Percentiles rank a stretch among this genome's conserved stretches.
Conservation (phyloP, 2,329 filamentous ascomycete species). For the Cercospora citrullina region DNA sequence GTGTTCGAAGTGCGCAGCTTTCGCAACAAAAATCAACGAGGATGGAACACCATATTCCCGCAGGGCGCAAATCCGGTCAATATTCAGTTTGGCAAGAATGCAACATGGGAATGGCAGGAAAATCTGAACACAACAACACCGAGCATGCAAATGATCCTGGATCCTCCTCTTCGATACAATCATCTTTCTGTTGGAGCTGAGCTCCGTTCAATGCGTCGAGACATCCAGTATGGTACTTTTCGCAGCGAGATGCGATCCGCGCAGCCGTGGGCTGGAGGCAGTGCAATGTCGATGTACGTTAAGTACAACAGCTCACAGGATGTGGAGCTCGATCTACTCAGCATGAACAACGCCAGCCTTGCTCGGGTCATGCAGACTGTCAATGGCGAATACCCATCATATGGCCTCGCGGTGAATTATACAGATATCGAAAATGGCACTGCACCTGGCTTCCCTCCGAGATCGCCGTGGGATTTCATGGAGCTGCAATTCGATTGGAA, state of each 20-base stretch:
- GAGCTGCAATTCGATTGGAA: slow-evolving; percentile 54
- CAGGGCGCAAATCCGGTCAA: slow-evolving; percentile 47
- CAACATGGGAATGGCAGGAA: slow-evolving; percentile 26
- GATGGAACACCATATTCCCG: slow-evolving; percentile 49
- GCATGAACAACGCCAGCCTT: slow-evolving; percentile 39
- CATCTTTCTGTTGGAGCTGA: slow-evolving; percentile 49
- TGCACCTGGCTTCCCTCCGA: slow-evolving; percentile 38
- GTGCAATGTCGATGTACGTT: slow-evolving; percentile 50
- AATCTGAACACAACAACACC: slow-evolving; percentile 23
- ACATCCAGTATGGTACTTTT: slow-evolving; percentile 53
- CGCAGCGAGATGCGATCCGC: slow-evolving; percentile 47
- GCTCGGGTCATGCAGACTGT: slow-evolving; percentile 29
- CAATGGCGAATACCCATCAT: slow-evolving; percentile 26
- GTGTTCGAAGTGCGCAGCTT: slow-evolving; percentile 46
- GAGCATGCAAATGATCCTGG: slow-evolving; percentile 28
- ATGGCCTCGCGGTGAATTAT: slow-evolving; percentile 44
- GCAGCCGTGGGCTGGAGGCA: slow-evolving; percentile 40
- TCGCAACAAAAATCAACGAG: slow-evolving; percentile 48
- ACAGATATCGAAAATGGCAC: slow-evolving; percentile 34
- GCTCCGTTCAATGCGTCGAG: slow-evolving; percentile 46
- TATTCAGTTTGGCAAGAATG: slow-evolving; percentile 39
- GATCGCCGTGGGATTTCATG: slow-evolving; percentile 47
- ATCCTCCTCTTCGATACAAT: slow-evolving; percentile 27
- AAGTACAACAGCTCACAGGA: slow-evolving; percentile 49
- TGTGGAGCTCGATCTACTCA: slow-evolving; percentile 49